Conservation (phyloP, 1,139 yeast species). For the Meyerozyma sp. region DNA sequence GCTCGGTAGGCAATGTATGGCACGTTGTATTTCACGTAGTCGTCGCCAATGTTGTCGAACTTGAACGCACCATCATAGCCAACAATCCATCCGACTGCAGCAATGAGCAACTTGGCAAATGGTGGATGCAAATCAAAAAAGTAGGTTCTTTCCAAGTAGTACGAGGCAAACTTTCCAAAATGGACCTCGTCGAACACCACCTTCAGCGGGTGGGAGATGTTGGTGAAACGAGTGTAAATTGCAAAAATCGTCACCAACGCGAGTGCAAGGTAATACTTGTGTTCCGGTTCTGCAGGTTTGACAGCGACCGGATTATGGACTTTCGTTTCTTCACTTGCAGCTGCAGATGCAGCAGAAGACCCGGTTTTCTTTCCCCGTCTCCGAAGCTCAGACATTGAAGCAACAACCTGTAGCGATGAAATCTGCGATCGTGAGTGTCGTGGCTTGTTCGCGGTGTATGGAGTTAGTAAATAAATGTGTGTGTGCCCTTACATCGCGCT, state of each 20-base stretch:
- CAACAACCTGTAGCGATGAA: not conserved
- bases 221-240: slow-evolving; percentile 63
- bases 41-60: slow-evolving; percentile 86
- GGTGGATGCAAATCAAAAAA: slow-evolving; percentile 98
- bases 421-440: not conserved
- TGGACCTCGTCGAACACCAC: slow-evolving; percentile 99
- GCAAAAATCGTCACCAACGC: slow-evolving; percentile 58
- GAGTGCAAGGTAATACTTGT: slow-evolving; percentile 39
- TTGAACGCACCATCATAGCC: slow-evolving; percentile 90
- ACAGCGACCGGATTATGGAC: slow-evolving; percentile 3
- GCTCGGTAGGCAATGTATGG: slow-evolving; percentile 89
- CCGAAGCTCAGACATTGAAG: slow-evolving; percentile 4
- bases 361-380: slow-evolving; percentile 4
- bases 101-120: slow-evolving; percentile 88
- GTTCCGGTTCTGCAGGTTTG: slow-evolving; percentile 19
- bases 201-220: slow-evolving; percentile 67
- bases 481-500: not conserved
- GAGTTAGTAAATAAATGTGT: not conserved
- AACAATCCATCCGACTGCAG: slow-evolving; percentile 80
- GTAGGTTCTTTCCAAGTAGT: slow-evolving; percentile 74
- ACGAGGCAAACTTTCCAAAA: slow-evolving; percentile 93
- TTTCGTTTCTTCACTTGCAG: slow-evolving; percentile 4
- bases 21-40: slow-evolving; percentile 67
- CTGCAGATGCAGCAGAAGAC: slow-evolving; percentile 1
- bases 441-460: not conserved